Evolutionary conservation across 306 rosid species (phyloP).

Genomic region (Fagus sylvatica): DNA sequence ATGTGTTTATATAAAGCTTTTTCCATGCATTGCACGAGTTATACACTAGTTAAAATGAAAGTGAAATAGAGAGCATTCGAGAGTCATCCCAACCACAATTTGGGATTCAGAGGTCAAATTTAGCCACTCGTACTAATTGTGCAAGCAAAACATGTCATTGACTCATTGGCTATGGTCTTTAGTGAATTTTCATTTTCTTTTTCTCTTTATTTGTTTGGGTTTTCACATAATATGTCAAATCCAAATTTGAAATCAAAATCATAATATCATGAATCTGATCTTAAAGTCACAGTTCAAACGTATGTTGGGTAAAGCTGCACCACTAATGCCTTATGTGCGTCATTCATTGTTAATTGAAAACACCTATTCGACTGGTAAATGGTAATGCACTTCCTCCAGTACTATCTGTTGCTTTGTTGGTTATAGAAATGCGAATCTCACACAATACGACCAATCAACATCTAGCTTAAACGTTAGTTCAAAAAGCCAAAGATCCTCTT

Average conservation of each 20-base stretch:
- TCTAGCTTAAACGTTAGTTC: slow-evolving; percentile 5
- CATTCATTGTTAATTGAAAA: background rate
- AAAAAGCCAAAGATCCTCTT: slow-evolving; percentile 17
- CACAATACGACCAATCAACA: slow-evolving; percentile 25
- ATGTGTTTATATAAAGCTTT: too few relatives aligned
- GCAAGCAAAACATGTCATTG: too few relatives aligned
- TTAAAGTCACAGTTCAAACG: too few relatives aligned
- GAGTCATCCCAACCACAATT: too few relatives aligned
- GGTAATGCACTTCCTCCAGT: background rate
- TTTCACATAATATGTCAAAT: background rate
- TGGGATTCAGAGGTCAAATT: too few relatives aligned
- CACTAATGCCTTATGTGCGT: slow-evolving; percentile 18
- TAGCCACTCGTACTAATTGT: too few relatives aligned
- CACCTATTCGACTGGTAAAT: slow-evolving; percentile 14
- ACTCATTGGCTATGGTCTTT: too few relatives aligned
- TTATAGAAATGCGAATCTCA: slow-evolving; percentile 14
- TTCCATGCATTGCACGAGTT: too few relatives aligned
- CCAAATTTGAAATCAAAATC: slow-evolving; percentile 14
- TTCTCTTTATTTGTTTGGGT: background rate
- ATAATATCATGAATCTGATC: slow-evolving; percentile 6
- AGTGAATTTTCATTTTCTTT: background rate
- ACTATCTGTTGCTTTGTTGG: background rate
- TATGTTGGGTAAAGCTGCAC: slow-evolving; percentile 14
- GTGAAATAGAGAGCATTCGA: too few relatives aligned
- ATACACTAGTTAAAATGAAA: too few relatives aligned